These are phyloP conservation scores for Penicillium sp. DNA, from an alignment of 2,329 filamentous ascomycete genomes.

Conservation along the genomic window DNA sequence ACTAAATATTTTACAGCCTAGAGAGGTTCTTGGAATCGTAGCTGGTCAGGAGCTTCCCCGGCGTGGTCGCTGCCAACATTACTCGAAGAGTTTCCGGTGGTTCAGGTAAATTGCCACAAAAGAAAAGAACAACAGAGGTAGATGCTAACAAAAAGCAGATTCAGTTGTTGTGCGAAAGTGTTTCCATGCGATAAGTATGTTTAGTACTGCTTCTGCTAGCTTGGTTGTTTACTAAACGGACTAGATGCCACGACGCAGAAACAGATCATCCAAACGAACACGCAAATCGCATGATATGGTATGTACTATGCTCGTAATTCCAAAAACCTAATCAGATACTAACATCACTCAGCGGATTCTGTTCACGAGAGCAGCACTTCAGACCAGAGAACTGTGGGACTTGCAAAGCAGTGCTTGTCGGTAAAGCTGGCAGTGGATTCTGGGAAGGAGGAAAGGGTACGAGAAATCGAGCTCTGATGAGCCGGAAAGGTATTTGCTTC, in stretches of 20 bases:
- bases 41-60: constrained; percentile 56
- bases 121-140: too few relatives aligned
- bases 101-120: constrained; percentile 45
- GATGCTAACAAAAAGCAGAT: constrained; percentile 37
- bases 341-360: constrained; percentile 56
- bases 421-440: constrained; percentile 68
- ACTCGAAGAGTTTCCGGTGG: constrained; percentile 57
- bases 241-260: constrained; percentile 69
- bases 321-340: not conserved
- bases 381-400: constrained; percentile 72
- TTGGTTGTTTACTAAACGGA: constrained; percentile 2
- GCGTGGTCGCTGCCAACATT: constrained; percentile 55
- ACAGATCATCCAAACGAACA: constrained; percentile 76
- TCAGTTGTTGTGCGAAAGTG: constrained; percentile 58
- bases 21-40: constrained; percentile 56
- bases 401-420: constrained; percentile 69
- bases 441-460: constrained; percentile 88
- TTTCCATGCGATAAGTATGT: constrained; percentile 57
- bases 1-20: constrained; percentile 31
- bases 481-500: constrained; percentile 57
- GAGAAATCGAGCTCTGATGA: constrained; percentile 70
- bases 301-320: constrained; percentile 17
- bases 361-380: constrained; percentile 79
- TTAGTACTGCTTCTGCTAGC: not conserved
- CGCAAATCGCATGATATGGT: constrained; percentile 80